Evolutionary conservation across 2,329 filamentous ascomycete species (phyloP), one percentile per base, ranked within the genome.

Genomic region (Aureobasidium sp.): DNA sequence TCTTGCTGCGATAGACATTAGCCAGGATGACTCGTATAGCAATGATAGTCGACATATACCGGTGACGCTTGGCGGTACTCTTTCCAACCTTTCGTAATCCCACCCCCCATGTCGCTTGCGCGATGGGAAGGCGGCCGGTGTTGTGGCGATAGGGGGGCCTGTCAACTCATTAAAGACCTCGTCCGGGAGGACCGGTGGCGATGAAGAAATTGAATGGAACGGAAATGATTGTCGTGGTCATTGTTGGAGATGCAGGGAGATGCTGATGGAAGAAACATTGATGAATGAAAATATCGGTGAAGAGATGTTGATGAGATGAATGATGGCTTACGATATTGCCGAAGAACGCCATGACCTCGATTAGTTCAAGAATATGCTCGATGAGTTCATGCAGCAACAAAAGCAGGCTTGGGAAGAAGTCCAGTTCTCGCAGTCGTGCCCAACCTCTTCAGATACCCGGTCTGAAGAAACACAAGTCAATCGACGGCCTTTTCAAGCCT

Each of bases 291-390:
- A 21, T 21, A 21, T 21, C 21, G 21, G 21, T 21, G 21, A 21
- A 21, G 21, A 21, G 21, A 21, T 21, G 21, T 21, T 21, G 21
- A 21, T 21, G 21, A 21, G 21, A 21, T 21, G 21, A 21, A 21
- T 21, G 21, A 21, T 21, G 47, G 94, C 94, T 1, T 96, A 92
- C 76, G 76, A 85, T 65, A 82, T 97, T 63, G 93, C 92, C 13
- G 81, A 87, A 14, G 86, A 96, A 72, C 82, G 86, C 59, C 84
- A 96, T 68, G 83, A 89, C 61, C 78, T 99, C 39, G 79, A 87
- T 5, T 84, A 90, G 75, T 97, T 91, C 81, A 96, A 97, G 78
- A 81, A 85, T 13, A 80, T 97, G 64, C 81, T 97, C 50, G 70
- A 73, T 16, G 77, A 81, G 34, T 84, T 85, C 68, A 78, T 85